Evolutionary conservation across 2,329 filamentous ascomycete genomes (phyloP), one percentile per base, ranked within the genome.

Genomic region (Reticulascus tulasneorum): DNA sequence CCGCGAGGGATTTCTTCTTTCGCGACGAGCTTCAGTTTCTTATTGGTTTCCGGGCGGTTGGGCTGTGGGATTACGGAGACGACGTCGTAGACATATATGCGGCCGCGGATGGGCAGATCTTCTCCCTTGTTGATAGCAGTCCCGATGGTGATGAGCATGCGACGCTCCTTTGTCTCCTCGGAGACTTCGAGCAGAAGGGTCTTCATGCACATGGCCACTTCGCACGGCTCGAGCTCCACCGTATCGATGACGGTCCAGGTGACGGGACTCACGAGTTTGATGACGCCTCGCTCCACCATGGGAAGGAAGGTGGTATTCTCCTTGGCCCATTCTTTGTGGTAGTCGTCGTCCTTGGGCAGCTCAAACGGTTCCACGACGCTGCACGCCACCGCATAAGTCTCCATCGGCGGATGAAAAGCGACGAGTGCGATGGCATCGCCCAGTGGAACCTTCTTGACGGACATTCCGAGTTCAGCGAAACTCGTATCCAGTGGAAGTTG

Each of bases 1-100:
- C 93, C 93, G 32, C 93, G 86, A n/a, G 79, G 76, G 18, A 97
- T 89, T 33, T 94, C 87, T 58, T 98, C 93, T 51, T 85, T 86
- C 6, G 87, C 86, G 12, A 96, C 74, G 5, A 94, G 75, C 56
- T 95, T 94, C 22, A 98, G 70, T 48, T 82, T 87, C 47, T 81
- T 83, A 58, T 89, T 86, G 2, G 86, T 95, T 58, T 96, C 90
- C 1, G 89, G 87, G 7, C 77, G 77, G 13, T 81, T 86, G 0
- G 89, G 89, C 45, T 96, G 83, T 0, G 93, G 91, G 1, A 96
- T 91, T 21, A 98, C 93, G 22, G 83, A 78, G 39, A 94, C 89
- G 20, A 98, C 77, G 53, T 96, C 90, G 53, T 93, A 94, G 30
- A 97, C 86, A 51, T 93, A 89, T 24, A 98, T 77, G 25, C 84